Evolutionary conservation across 2,329 filamentous ascomycete genomes (phyloP).

Genomic region (Raffaelea arxii): DNA sequence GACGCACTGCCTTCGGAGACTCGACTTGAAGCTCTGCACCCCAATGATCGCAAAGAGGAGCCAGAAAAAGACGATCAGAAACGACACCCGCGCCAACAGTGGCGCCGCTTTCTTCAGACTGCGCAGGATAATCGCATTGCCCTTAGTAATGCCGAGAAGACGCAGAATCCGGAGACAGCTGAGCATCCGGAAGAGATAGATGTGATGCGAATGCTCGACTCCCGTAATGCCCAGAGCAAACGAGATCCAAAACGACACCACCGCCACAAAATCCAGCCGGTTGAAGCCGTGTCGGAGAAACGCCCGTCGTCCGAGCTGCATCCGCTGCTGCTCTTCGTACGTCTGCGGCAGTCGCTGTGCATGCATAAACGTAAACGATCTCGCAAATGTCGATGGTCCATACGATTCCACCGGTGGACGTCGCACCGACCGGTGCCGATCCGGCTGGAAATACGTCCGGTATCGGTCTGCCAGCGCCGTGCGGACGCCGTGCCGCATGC

Average conservation of each 20-base stretch:
- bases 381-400: slow-evolving; percentile 57
- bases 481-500: slow-evolving; percentile 62
- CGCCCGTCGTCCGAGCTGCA: slow-evolving; percentile 78
- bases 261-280: slow-evolving; percentile 84
- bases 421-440: slow-evolving; percentile 60
- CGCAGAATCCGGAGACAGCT: slow-evolving; percentile 89
- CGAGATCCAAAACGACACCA: slow-evolving; percentile 91
- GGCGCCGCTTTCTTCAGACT: slow-evolving; percentile 95
- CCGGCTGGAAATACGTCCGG: slow-evolving; percentile 69
- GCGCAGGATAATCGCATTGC: slow-evolving; percentile 89
- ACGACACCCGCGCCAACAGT: slow-evolving; percentile 82
- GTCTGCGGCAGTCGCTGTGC: slow-evolving; percentile 50
- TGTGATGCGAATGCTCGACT: slow-evolving; percentile 57
- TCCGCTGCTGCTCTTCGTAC: slow-evolving; percentile 67
- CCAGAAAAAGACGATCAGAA: slow-evolving; percentile 96
- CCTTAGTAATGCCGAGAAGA: slow-evolving; percentile 83
- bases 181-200: slow-evolving; percentile 93
- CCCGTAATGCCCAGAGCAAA: slow-evolving; percentile 64
- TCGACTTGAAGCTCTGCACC: slow-evolving; percentile 90
- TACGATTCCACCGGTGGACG: slow-evolving; percentile 32
- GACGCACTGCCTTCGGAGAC: slow-evolving; percentile 65
- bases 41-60: slow-evolving; percentile 93
- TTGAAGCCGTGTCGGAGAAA: slow-evolving; percentile 96
- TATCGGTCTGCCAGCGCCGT: slow-evolving; percentile 69
- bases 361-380: slow-evolving; percentile 70